Conservation (phyloP, 805 yeast species). For the Nadsonia fulvescens region DNA sequence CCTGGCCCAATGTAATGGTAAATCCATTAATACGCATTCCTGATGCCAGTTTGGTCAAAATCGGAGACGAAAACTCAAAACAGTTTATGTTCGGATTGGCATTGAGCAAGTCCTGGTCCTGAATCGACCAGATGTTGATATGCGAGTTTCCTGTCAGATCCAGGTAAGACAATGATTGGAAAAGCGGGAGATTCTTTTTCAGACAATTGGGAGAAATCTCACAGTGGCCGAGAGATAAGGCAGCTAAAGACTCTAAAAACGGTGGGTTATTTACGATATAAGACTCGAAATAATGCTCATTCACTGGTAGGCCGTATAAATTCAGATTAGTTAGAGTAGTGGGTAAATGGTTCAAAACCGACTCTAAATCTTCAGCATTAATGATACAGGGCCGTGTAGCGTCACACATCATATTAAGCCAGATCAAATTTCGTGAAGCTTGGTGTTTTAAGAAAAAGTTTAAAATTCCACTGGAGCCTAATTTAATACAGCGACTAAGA, state of each 20-base stretch:
- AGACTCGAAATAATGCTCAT: slow-evolving; percentile 19
- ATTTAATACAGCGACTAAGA: slow-evolving; percentile 41
- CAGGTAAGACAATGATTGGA: slow-evolving; percentile 29
- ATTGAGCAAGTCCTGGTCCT: slow-evolving; percentile 25
- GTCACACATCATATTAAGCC: slow-evolving; percentile 53
- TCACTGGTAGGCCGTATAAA: slow-evolving; percentile 48
- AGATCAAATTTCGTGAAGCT: slow-evolving; percentile 34
- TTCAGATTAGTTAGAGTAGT: slow-evolving; percentile 31
- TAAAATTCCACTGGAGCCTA: slow-evolving; percentile 55
- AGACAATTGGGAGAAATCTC: slow-evolving; percentile 14
- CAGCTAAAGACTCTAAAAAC: no score
- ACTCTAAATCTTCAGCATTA: slow-evolving; percentile 28
- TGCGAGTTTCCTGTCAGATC: slow-evolving; percentile 49
- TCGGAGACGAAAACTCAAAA: slow-evolving; percentile 33
- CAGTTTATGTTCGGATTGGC: slow-evolving; percentile 35
- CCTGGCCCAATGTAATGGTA: slow-evolving; percentile 28
- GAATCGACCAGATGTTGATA: slow-evolving; percentile 40
- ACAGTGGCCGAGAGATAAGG: slow-evolving; percentile 18
- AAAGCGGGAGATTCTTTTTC: slow-evolving; percentile 11
- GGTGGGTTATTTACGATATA: slow-evolving; percentile 11
- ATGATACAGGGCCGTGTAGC: slow-evolving; percentile 44
- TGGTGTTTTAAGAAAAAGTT: slow-evolving; percentile 60
- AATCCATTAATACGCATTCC: slow-evolving; percentile 19
- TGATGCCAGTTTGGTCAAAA: slow-evolving; percentile 12
- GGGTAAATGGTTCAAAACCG: slow-evolving; percentile 27